These are phyloP conservation scores for Lumnitzera racemosa DNA, from an alignment of 345 rosid species.

Conservation along the genomic window DNA sequence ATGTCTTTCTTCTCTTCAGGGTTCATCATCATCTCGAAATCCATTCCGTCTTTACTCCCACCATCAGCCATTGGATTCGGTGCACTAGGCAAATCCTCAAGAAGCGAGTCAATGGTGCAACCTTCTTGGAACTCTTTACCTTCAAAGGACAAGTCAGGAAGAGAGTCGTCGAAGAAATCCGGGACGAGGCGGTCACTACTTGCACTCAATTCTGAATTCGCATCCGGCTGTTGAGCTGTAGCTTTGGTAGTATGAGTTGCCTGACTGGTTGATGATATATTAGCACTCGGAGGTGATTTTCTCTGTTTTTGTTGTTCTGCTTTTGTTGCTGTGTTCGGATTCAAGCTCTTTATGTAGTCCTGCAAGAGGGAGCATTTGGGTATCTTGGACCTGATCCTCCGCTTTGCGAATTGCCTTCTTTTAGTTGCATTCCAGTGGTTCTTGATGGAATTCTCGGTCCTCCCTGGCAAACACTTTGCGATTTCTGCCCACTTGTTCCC, in stretches of 20 bases:
- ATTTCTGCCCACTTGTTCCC: constrained; percentile 99
- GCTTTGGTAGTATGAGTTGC: background rate
- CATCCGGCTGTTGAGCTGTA: constrained; percentile 5
- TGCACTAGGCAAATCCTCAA: constrained; percentile 44
- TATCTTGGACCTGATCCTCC: constrained; percentile 74
- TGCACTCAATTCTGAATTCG: constrained; percentile 10
- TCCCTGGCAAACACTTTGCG: constrained; percentile 82
- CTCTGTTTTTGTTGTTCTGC: constrained; percentile 15
- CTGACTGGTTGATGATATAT: background rate
- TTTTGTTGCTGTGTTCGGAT: constrained; percentile 24
- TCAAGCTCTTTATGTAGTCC: constrained; percentile 86
- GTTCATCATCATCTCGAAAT: constrained; percentile 18
- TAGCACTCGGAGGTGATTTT: constrained; percentile 12
- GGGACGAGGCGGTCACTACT: constrained; percentile 40
- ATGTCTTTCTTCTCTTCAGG: constrained; percentile 34
- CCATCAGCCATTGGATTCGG: constrained; percentile 14
- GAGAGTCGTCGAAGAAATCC: constrained; percentile 33
- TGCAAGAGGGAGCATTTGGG: constrained; percentile 72
- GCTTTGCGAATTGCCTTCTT: constrained; percentile 74
- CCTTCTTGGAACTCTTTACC: constrained; percentile 51
- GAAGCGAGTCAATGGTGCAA: constrained; percentile 60
- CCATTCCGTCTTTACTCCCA: constrained; percentile 11
- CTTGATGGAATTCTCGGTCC: constrained; percentile 98
- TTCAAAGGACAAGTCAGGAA: constrained; percentile 51
- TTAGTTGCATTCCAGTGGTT: constrained; percentile 99